These are phyloP conservation scores for Liquidambar formosana DNA, from an alignment of 164 flowering plant genomes.

Conservation along the genomic window DNA sequence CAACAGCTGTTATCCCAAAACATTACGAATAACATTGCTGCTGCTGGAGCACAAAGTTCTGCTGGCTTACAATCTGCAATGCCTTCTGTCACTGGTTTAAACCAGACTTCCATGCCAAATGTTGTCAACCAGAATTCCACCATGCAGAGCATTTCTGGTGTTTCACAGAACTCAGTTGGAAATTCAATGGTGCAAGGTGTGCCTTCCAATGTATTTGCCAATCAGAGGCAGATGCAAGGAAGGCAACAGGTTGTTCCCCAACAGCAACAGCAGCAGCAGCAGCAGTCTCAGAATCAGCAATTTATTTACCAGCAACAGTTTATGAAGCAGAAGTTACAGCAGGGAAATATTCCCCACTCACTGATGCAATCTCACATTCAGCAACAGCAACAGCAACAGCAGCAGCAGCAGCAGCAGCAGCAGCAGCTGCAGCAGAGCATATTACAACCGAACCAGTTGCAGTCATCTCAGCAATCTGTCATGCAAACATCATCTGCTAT, in stretches of 20 bases:
- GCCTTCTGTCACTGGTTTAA: slow-evolving; percentile 43
- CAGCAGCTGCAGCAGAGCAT: slow-evolving; percentile 57
- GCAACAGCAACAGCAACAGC: slow-evolving; percentile 53
- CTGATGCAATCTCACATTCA: slow-evolving; percentile 62
- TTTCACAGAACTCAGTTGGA: slow-evolving; percentile 48
- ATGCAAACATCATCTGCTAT: slow-evolving; percentile 53
- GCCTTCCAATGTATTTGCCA: slow-evolving; percentile 48
- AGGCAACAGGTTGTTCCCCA: no score
- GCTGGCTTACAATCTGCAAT: slow-evolving; percentile 43
- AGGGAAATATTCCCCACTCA: slow-evolving; percentile 45
- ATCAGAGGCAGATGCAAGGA: slow-evolving; percentile 3
- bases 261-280: slow-evolving; percentile 42
- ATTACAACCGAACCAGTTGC: slow-evolving; percentile 65
- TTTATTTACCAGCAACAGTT: slow-evolving; percentile 48
- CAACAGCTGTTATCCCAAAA: slow-evolving; percentile 56
- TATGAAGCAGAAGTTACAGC: slow-evolving; percentile 49
- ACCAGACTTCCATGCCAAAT: slow-evolving; percentile 47
- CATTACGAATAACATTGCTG: slow-evolving; percentile 44
- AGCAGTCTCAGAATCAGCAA: slow-evolving; percentile 43
- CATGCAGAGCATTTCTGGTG: slow-evolving; percentile 54
- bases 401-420: slow-evolving; percentile 47
- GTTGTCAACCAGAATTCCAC: slow-evolving; percentile 48
- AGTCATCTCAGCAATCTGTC: slow-evolving; percentile 60
- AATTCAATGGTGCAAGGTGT: slow-evolving; percentile 62
- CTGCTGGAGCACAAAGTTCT: slow-evolving; percentile 52